Conservation (phyloP, 2,329 filamentous ascomycete genomes). For the Stemphylium beticola region DNA sequence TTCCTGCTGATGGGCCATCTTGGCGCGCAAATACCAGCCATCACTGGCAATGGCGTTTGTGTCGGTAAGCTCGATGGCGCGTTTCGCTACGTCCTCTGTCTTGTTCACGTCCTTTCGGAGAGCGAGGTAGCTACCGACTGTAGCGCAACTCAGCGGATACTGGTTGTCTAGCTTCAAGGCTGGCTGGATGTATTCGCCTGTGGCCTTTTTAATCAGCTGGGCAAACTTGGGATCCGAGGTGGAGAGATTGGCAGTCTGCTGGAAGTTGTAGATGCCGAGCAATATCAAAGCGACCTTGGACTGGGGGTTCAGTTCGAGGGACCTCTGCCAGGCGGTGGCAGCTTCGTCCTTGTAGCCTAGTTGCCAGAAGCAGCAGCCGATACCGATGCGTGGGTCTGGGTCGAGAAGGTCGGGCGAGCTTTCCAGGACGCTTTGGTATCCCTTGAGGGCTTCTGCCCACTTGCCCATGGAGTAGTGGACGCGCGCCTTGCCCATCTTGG, state of each 20-base stretch:
- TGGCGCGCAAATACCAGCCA: constrained; percentile 92
- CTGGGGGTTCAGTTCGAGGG: constrained; percentile 78
- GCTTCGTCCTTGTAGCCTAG: constrained; percentile 93
- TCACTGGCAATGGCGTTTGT: constrained; percentile 97
- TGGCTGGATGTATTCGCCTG: constrained; percentile 92
- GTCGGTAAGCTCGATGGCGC: constrained; percentile 94
- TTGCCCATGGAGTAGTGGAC: constrained; percentile 86
- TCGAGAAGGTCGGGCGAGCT: constrained; percentile 88
- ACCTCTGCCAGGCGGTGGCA: constrained; percentile 86
- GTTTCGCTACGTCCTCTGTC: constrained; percentile 85
- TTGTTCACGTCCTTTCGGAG: constrained; percentile 79
- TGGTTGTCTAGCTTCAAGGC: constrained; percentile 94
- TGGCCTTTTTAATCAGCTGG: constrained; percentile 86
- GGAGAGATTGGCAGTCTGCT: constrained; percentile 81
- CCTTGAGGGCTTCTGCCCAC: constrained; percentile 79
- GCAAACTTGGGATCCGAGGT: constrained; percentile 86
- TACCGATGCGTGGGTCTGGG: constrained; percentile 92
- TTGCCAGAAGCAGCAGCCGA: constrained; percentile 97
- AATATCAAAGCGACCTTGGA: constrained; percentile 92
- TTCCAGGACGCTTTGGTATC: constrained; percentile 85
- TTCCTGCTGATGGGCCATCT: constrained; percentile 86
- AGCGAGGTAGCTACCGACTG: constrained; percentile 89
- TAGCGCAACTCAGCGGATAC: constrained; percentile 85
- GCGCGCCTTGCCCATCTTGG: constrained; percentile 85
- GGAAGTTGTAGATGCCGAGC: constrained; percentile 87